Base-by-base conservation (phyloP, 176 grass and related monocot species). In the Eragrostis nindensis region DNA sequence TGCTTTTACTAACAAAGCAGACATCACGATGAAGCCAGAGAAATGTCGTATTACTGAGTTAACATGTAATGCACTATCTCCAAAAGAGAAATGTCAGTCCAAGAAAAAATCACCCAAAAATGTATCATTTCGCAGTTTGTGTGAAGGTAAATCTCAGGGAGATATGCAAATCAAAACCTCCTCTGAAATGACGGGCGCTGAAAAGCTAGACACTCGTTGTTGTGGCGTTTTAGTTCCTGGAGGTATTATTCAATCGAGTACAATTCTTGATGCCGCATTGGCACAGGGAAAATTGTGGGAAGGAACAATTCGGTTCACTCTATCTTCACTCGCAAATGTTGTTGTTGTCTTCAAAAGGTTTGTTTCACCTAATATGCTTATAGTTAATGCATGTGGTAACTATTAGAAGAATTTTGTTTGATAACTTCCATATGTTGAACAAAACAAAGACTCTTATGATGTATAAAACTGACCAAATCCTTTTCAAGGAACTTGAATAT, bases 271-370 rank as follows among this genome's bases (percentile, higher is more conserved):
- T 50, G 62, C 42, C 40, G 13, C 6, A 1, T 30, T 81, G 53
- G 70, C 17, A 16, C 64, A 70, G 62, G 88, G 69, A 22, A 74
- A 30, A 77, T 61, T 94, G 68, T 94, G 92, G 95, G 87, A 92
- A 75, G 92, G 87, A 46, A 77, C 77, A 80, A 86, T 97, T 84
- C 87, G 92, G 50, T 83, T 97, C 66, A 85, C 72, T 82, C 47
- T 85, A 66, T 86, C 85, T 36, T 75, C 90, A 25, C 21, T 75
- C 38, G 86, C 72, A 78, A 82, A 79, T 69, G 85, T 97, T 25
- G 66, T 82, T 85, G 90, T 86, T 54, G 65, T 92, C 61, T 97
- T 88, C 48, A 97, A 83, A 90, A 92, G 94, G 94, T 97, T 81
- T 83, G 75, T 77, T 70, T 85, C 43, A 44, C 82, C 62, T 68